Percentiles rank a stretch among this genome's conserved stretches.
These are phyloP conservation scores for Boletus insuetus DNA, from an alignment of 768 basidiomycete genomes.

Conservation along the genomic window DNA sequence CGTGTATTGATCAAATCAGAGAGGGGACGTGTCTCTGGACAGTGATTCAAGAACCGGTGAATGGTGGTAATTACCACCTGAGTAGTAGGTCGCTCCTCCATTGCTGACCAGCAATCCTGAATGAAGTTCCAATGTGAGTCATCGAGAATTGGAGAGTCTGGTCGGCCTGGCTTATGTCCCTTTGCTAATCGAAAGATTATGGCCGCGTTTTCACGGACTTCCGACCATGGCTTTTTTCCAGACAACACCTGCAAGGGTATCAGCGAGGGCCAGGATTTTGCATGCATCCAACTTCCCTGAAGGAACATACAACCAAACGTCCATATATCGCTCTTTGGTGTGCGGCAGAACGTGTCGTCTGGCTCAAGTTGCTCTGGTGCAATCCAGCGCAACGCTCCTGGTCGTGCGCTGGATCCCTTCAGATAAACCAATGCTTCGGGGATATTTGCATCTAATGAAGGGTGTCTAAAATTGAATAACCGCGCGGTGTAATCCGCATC, in stretches of 20 bases:
- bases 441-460: too few species aligned
- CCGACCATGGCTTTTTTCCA: slow-evolving; percentile 10
- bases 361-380: not conserved
- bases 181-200: slow-evolving; percentile 4
- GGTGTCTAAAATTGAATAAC: slow-evolving; percentile 15
- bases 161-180: slow-evolving; percentile 2
- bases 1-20: not conserved
- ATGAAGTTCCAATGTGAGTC: not conserved
- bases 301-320: slow-evolving; percentile 28
- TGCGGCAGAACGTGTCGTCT: not conserved
- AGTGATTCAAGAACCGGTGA: not conserved
- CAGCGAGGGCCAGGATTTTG: not conserved
- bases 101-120: not conserved
- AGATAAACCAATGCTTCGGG: too few species aligned
- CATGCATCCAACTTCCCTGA: slow-evolving; percentile 8
- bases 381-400: not conserved
- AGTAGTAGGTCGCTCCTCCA: not conserved
- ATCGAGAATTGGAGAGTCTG: not conserved
- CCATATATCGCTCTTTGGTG: slow-evolving; percentile 13
- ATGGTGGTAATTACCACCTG: not conserved
- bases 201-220: not conserved
- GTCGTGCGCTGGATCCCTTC: too few species aligned
- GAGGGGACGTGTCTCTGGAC: not conserved
- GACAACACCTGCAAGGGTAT: slow-evolving; percentile 2
- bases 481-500: not conserved